Evolutionary conservation across 1,284 basidiomycete genomes (phyloP), one percentile per base, ranked within the genome.

Genomic region (Psilocybe mexicana): DNA sequence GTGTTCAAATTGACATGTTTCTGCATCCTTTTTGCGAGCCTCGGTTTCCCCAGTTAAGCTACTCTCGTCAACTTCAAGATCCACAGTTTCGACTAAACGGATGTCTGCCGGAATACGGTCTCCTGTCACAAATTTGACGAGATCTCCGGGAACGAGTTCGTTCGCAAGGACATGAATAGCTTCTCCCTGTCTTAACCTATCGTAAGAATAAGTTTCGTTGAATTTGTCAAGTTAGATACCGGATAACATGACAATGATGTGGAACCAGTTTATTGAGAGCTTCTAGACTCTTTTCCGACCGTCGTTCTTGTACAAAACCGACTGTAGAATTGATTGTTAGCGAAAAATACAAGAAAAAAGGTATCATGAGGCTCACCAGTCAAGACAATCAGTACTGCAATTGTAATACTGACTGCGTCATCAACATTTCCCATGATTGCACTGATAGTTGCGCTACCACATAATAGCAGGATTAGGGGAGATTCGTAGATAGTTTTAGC

Each of bases 181-280:
- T 61, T 86, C 82, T 25, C 87, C 85, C 69, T 93, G 90, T 2
- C 89, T 91, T 69, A 42, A 48, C 43, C 30, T 58, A 46, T 46
- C 36, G 35, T 28, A 57, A 43, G 35, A 55, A 44, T 14, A 52
- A 48, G 43, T 43, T 30, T 24, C 50, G 46, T 57, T 12, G 24
- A 28, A 58, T 36, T 47, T 2, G 18, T 18, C 38, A 28, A 28
- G 43, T 28, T 25, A 65, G 81, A 30, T 69, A 90, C 83, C 95
- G 89, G 50, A 93, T 79, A 55, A 98, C 85, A 70, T 97, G 93
- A 70, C 94, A 97, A 72, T 96, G 94, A 70, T 98, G 96, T 0
- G 96, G 96, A 10, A 97, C 95, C 42, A 97, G 90, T 74, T 96
- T 97, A 78, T 95, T 97, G 30, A 98, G 80, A 0, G 96, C 94